phyloP scores from a whole-genome alignment of 1,139 yeast genomes.

The Geotrichum cucujoidarum region DNA sequence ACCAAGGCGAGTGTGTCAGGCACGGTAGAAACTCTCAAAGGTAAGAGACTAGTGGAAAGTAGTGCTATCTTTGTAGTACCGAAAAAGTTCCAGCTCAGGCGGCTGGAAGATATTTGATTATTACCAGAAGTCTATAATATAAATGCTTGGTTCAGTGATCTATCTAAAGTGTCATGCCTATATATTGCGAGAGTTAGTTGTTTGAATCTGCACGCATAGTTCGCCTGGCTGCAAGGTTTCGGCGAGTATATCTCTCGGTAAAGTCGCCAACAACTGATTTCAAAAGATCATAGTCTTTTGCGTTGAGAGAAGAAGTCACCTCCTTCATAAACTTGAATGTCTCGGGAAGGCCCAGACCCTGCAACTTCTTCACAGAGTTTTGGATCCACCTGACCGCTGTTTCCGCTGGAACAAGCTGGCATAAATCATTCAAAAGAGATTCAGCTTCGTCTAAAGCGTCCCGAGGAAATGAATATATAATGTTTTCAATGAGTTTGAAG shows the following conservation, averaged over 20 bases:
- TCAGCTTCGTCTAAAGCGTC: constrained; percentile 73
- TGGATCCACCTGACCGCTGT: constrained; percentile 57
- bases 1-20: constrained; percentile 40
- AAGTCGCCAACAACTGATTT: constrained; percentile 69
- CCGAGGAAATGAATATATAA: constrained; percentile 64
- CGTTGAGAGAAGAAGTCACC: constrained; percentile 55
- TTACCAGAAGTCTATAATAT: background rate
- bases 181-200: too few relatives aligned
- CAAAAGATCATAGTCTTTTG: constrained; percentile 68
- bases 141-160: background rate
- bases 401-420: constrained; percentile 47
- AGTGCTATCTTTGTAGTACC: constrained; percentile 26
- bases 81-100: constrained; percentile 22
- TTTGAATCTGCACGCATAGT: background rate
- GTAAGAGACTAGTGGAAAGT: constrained; percentile 40
- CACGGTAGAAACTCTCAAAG: constrained; percentile 39
- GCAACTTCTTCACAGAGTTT: constrained; percentile 50
- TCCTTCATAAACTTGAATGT: constrained; percentile 53
- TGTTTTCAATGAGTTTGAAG: constrained; percentile 54
- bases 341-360: constrained; percentile 61
- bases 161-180: background rate
- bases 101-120: constrained; percentile 5
- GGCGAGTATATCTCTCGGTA: constrained; percentile 75
- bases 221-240: constrained; percentile 44
- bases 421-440: constrained; percentile 61